Evolutionary conservation across 2,329 filamentous ascomycete genomes (phyloP), one percentile per base, ranked within the genome.

Genomic region (Penicillium sp.): DNA sequence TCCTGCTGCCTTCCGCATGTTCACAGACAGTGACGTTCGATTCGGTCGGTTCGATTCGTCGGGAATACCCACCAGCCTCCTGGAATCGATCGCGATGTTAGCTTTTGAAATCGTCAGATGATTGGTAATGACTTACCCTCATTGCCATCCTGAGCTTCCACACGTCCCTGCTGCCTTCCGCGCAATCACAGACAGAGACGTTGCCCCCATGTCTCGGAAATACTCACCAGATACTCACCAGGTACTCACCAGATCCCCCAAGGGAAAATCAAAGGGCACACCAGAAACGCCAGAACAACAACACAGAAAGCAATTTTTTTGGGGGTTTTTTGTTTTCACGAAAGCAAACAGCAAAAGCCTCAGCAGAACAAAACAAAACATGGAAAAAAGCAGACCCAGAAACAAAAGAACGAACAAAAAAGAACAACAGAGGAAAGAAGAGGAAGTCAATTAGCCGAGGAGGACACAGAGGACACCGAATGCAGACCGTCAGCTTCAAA

Each of bases 281-380:
- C 11, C 39, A 50, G 22, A 9, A 20, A 22, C n/a, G 16, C 14
- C 40, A 29, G 10, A 8, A 22, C 26, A 31, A 11, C 22, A 24
- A 40, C 38, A 39, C 34, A 40, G 1, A n/a, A 39, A 40, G 24
- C n/a, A 40, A 5, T 13, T 13, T 50, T 50, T 50, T 50, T 13
- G 9, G 34, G n/a, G 37, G 18, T 32, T 40, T 50, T 50, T 20
- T 22, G 9, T 40, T 42, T 42, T 42, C 37, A 10, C 22, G 24
- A 50, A 50, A 43, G 29, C 48, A 50, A 50, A 50, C 48, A 38
- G 48, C 48, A 50, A 50, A 50, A 43, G 48, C 38, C 38, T 50
- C 49, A 50, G 4, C 35, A 39, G 34, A 39, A 49, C 16, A 39
- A 13, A 39, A 49, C 34, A 49, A 26, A 38, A 24, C 45, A 26